phyloP scores from a whole-genome alignment of 2,329 filamentous ascomycete genomes.

The Ophiostoma angusticollis region DNA sequence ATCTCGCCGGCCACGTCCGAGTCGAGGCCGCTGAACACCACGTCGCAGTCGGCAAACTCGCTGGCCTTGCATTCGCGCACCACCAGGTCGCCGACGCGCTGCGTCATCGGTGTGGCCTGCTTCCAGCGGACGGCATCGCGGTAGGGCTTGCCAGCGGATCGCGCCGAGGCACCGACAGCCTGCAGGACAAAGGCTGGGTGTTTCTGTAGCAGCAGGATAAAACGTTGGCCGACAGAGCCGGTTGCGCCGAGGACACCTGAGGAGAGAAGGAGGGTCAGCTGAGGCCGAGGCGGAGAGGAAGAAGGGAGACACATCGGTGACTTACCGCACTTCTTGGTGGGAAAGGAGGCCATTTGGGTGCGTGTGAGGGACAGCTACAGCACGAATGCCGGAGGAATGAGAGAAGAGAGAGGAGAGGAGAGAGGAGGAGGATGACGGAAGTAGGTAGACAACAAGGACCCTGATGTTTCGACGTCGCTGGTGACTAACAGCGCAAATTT shows the following conservation, averaged over 20 bases:
- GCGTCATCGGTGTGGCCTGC: constrained; percentile 71
- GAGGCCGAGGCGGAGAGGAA: not conserved
- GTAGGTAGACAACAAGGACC: too few relatives aligned
- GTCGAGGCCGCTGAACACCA: constrained; percentile 88
- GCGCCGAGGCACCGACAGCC: constrained; percentile 77
- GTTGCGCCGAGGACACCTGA: constrained; percentile 75
- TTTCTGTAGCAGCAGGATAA: constrained; percentile 79
- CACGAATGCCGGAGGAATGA: too few relatives aligned
- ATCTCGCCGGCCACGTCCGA: constrained; percentile 85
- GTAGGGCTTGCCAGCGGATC: constrained; percentile 88
- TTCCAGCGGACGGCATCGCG: constrained; percentile 93
- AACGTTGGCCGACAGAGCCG: constrained; percentile 88
- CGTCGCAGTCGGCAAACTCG: constrained; percentile 78
- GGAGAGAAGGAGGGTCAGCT: not conserved
- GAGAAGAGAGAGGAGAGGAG: not conserved
- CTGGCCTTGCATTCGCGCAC: constrained; percentile 74
- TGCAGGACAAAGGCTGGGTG: constrained; percentile 81
- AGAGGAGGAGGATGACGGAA: not conserved
- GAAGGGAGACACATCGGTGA: not conserved
- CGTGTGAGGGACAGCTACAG: too few relatives aligned
- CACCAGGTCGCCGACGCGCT: constrained; percentile 59
- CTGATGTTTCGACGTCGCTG: too few relatives aligned
- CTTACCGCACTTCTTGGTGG: constrained; percentile 16
- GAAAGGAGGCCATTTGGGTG: constrained; percentile 11
- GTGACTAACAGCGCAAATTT: too few relatives aligned